A percentile compares a stretch with the other conserved stretches of the same genome.
Evolutionary conservation across 73 alveolate genomes (phyloP).

Genomic region (Paramecium bursaria): DNA sequence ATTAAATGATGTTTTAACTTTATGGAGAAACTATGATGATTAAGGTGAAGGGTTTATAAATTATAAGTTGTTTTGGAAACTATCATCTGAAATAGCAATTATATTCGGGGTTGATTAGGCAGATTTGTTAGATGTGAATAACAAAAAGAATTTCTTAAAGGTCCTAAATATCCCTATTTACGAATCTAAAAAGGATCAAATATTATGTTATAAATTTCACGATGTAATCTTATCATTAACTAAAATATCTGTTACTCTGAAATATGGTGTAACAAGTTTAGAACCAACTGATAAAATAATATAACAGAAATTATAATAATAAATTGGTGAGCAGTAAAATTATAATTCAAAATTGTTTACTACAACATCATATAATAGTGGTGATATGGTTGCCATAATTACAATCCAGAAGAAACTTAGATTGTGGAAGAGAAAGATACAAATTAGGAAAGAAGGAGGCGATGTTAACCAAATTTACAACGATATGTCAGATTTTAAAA

Average conservation of each 20-base stretch:
- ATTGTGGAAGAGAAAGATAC: slow-evolving; percentile 53
- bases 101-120: slow-evolving; percentile 63
- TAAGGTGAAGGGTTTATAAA: slow-evolving; percentile 66
- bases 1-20: slow-evolving; percentile 58
- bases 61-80: slow-evolving; percentile 67
- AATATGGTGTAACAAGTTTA: slow-evolving; percentile 66
- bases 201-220: slow-evolving; percentile 61
- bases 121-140: slow-evolving; percentile 66
- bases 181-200: slow-evolving; percentile 27
- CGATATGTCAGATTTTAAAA: slow-evolving; percentile 56
- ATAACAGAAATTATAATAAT: background rate
- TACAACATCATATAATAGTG: slow-evolving; percentile 51
- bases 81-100: slow-evolving; percentile 65
- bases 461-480: slow-evolving; percentile 14
- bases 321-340: slow-evolving; percentile 41
- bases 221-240: slow-evolving; percentile 66
- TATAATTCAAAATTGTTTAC: background rate
- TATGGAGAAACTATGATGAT: slow-evolving; percentile 67
- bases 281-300: slow-evolving; percentile 58
- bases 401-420: slow-evolving; percentile 23
- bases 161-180: slow-evolving; percentile 65
- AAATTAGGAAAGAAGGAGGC: slow-evolving; percentile 49
- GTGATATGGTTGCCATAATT: slow-evolving; percentile 57
- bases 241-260: slow-evolving; percentile 61
- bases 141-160: slow-evolving; percentile 64